phyloP scores from a whole-genome alignment of 306 rosid genomes.

The Luffa aegyptiaca region DNA sequence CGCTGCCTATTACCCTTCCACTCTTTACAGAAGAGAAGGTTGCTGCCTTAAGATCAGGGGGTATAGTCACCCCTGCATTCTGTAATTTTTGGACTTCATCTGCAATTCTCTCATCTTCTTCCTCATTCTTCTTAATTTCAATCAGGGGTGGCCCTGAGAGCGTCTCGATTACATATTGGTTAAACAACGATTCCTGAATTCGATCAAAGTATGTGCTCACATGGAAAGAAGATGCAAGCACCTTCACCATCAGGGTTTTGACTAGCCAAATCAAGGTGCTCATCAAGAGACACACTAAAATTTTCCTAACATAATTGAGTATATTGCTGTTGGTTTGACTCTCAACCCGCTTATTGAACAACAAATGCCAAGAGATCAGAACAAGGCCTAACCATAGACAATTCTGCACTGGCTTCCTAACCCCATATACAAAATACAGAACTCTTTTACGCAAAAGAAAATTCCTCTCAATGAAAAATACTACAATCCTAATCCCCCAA shows the following conservation, averaged over 20 bases:
- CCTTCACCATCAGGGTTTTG: slow-evolving; percentile 67
- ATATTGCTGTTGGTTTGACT: slow-evolving; percentile 28
- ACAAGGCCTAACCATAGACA: slow-evolving; percentile 80
- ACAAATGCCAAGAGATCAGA: slow-evolving; percentile 55
- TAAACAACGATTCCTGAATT: slow-evolving; percentile 71
- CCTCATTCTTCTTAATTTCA: slow-evolving; percentile 46
- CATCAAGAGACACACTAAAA: slow-evolving; percentile 52
- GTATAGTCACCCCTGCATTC: slow-evolving; percentile 70
- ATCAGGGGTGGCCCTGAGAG: slow-evolving; percentile 71
- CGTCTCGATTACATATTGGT: slow-evolving; percentile 69
- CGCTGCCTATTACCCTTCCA: slow-evolving; percentile 37
- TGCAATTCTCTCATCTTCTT: slow-evolving; percentile 58
- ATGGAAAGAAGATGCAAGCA: slow-evolving; percentile 75
- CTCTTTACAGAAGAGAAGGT: slow-evolving; percentile 27
- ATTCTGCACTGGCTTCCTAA: slow-evolving; percentile 59
- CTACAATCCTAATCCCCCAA: slow-evolving; percentile 49
- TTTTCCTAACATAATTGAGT: slow-evolving; percentile 37
- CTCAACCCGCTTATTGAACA: slow-evolving; percentile 62
- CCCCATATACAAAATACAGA: slow-evolving; percentile 75
- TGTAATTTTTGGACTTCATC: slow-evolving; percentile 71
- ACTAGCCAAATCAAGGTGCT: slow-evolving; percentile 66
- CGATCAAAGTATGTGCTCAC: slow-evolving; percentile 76
- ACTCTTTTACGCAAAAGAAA: slow-evolving; percentile 64
- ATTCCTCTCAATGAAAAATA: slow-evolving; percentile 66
- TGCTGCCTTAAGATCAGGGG: slow-evolving; percentile 49